These are phyloP conservation scores for Talaromyces stipitatus DNA, from an alignment of 495 filamentous ascomycete species.

Conservation along the genomic window DNA sequence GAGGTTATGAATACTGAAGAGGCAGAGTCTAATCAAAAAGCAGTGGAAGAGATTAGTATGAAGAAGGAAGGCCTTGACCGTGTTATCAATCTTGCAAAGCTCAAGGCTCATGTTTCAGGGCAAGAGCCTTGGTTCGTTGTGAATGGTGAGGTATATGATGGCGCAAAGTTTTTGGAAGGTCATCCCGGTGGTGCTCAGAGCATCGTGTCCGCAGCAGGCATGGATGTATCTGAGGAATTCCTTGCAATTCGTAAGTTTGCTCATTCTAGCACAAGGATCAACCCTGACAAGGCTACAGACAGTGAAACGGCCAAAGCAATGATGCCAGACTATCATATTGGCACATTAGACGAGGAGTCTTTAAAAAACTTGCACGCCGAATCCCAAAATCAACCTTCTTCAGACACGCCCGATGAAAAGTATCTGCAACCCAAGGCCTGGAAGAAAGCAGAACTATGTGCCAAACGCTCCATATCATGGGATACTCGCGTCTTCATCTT, in stretches of 20 bases:
- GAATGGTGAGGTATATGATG: conserved; percentile 89
- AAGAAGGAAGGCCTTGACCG: conserved; percentile 59
- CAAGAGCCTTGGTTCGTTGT: conserved; percentile 85
- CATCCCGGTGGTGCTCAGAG: conserved; percentile 89
- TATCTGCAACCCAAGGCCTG: conserved; percentile 70
- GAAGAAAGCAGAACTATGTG: conserved; percentile 58
- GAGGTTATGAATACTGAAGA: conserved; percentile 53
- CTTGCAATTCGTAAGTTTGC: conserved; percentile 79
- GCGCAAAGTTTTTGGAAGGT: conserved; percentile 70
- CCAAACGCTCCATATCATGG: conserved; percentile 61
- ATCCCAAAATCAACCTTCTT: conserved; percentile 5
- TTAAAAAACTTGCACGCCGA: conserved; percentile 38
- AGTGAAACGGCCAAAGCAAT: conserved; percentile 88
- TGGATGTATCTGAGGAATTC: conserved; percentile 90
- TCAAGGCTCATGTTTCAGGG: conserved; percentile 59
- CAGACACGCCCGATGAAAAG: conserved; percentile 37
- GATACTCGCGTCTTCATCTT: conserved; percentile 85
- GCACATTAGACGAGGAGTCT: conserved; percentile 58
- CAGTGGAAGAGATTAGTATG: conserved; percentile 71
- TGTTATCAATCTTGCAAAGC: conserved; percentile 61
- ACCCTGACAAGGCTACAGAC: conserved; percentile 40
- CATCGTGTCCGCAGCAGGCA: conserved; percentile 75
- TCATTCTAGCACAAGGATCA: background rate
- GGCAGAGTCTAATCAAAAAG: background rate
- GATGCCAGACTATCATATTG: conserved; percentile 87